Evolutionary conservation across 2,329 filamentous ascomycete genomes (phyloP), one percentile per base, ranked within the genome.

Genomic region (Pseudocercospora fijiensis): DNA sequence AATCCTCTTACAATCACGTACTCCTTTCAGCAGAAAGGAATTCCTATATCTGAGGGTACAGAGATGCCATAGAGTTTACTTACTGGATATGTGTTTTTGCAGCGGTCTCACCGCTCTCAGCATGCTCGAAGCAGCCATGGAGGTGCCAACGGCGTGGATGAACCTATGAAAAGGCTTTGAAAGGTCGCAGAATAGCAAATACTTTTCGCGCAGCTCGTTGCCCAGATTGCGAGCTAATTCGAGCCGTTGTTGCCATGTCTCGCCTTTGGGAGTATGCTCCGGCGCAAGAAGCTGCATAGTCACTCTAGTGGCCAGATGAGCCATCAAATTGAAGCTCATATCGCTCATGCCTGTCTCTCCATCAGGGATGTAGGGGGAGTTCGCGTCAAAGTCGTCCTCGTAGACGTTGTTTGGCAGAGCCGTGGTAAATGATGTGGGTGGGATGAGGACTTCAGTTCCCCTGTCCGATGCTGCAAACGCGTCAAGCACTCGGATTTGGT

Each of bases 61-160:
- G 9, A 2, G 16, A 33, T 3, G 7, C 30, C 10, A 9, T 3
- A 33, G 30, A 9, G 33, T 37, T 37, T n/a, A 24, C 49, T 26
- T 37, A 30, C 65, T 68, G 6, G 68, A 70, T 11, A 67, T 62
- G 37, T 72, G 65, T 13, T 61, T 51, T 47, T 69, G 66, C 57
- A 73, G 64, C 2, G 72, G 72, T 33, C 72, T 63, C 30, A 74
- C 65, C 22, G 71, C 72, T 13, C 71, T 68, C 2, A 74, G 63
- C 16, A 70, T 64, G 61, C 67, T 69, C 8, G 63, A 64, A 20
- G 67, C 62, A 11, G 63, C 63, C 66, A 74, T 72, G 0, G 68
- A 67, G 2, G 67, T 68, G 27, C 70, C 69, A 16, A 71, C 65
- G 9, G 63, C 61, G 11, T 52, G 56, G 27, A 71, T 62, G 51